phyloP scores from a whole-genome alignment of 345 rosid species.

The Lenwebbia sp. region DNA sequence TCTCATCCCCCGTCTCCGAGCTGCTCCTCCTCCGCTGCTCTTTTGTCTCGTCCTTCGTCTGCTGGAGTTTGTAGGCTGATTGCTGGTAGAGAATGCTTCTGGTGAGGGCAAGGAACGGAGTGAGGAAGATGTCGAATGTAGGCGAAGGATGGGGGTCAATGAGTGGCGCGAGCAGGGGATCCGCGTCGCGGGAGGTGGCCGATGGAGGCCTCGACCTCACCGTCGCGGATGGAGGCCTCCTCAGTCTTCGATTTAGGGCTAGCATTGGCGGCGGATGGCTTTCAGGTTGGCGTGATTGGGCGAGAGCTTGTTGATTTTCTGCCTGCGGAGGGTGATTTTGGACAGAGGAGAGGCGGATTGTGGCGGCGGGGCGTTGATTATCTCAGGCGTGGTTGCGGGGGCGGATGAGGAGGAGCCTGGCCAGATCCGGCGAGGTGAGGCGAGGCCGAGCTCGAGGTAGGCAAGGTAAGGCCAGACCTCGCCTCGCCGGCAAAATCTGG shows the following conservation, averaged over 20 bases:
- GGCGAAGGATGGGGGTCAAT: constrained; percentile 71
- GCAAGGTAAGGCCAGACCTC: too few species aligned
- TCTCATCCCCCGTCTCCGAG: too few species aligned
- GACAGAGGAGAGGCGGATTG: constrained; percentile 23
- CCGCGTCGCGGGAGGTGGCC: constrained; percentile 68
- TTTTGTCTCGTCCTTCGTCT: too few species aligned
- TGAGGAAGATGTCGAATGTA: constrained; percentile 57
- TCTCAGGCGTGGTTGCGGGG: not conserved
- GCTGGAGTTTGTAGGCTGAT: constrained; percentile 39
- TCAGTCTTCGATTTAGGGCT: not conserved
- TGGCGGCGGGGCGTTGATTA: too few species aligned
- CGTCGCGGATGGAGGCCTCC: constrained; percentile 20
- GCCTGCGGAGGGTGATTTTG: constrained; percentile 89
- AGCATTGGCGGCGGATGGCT: not conserved
- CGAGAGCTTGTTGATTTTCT: constrained; percentile 64
- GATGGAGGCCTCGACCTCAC: constrained; percentile 70
- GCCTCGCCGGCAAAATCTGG: too few species aligned
- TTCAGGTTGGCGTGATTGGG: constrained; percentile 27
- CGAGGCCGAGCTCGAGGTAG: too few species aligned
- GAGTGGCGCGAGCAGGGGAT: constrained; percentile 54
- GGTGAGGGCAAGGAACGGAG: constrained; percentile 78
- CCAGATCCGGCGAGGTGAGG: too few species aligned
- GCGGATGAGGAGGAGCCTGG: constrained; percentile 13
- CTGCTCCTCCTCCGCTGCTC: too few species aligned
- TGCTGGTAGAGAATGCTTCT: constrained; percentile 86